A percentile compares a stretch with the other conserved stretches of the same genome.
Evolutionary conservation across 106 monocot species (phyloP).

Genomic region (Dendrobium chrysotoxum): DNA sequence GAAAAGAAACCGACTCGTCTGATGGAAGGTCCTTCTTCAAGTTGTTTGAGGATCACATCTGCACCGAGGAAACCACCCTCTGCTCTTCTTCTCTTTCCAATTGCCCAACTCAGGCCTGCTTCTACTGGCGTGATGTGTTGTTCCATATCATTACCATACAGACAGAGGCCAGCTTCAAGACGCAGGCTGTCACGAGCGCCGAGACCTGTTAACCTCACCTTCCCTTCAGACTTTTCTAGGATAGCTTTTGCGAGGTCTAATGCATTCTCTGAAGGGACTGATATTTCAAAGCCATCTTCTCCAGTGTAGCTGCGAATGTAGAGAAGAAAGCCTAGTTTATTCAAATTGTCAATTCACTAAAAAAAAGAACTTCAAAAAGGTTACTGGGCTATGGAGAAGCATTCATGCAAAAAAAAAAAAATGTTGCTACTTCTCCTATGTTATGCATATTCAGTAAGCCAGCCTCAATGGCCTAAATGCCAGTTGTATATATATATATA

Average conservation of each 20-base stretch:
- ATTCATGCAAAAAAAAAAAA: too few species aligned
- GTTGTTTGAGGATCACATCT: slow-evolving; percentile 75
- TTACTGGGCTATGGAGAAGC: too few species aligned
- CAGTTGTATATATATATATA: too few species aligned
- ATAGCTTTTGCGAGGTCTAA: slow-evolving; percentile 83
- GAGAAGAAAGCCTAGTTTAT: neutral
- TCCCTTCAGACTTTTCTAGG: slow-evolving; percentile 84
- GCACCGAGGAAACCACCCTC: slow-evolving; percentile 96
- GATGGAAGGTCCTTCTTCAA: slow-evolving; percentile 68
- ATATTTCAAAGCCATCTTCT: slow-evolving; percentile 97
- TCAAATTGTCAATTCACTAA: neutral
- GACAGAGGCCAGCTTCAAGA: slow-evolving; percentile 86
- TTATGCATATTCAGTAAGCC: too few species aligned
- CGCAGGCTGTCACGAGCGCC: slow-evolving; percentile 97
- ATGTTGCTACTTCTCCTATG: too few species aligned
- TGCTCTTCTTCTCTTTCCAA: slow-evolving; percentile 86
- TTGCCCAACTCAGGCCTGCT: slow-evolving; percentile 88
- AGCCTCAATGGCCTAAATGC: too few species aligned
- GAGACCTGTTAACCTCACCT: slow-evolving; percentile 72
- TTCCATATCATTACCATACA: slow-evolving; percentile 96
- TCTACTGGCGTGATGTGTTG: slow-evolving; percentile 87
- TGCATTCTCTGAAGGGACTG: slow-evolving; percentile 79
- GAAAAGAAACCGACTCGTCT: slow-evolving; percentile 84
- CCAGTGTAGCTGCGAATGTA: slow-evolving; percentile 71
- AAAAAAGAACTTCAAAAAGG: too few species aligned